Conservation (phyloP, 108 stramenopile genomes). For the Cyclotella baltica region DNA sequence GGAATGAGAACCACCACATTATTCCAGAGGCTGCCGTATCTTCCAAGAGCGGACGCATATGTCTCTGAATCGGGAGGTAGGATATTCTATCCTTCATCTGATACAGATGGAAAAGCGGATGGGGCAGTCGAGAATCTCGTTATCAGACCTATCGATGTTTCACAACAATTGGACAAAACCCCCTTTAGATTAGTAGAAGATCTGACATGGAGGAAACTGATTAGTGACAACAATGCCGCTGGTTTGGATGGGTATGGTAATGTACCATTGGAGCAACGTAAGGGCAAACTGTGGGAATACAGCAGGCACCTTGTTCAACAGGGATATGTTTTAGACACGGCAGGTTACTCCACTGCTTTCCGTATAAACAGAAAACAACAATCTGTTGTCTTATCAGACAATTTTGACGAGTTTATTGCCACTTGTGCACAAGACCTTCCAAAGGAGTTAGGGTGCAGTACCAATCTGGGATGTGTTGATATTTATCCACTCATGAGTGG, state of each 20-base stretch:
- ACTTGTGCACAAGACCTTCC: slow-evolving; percentile 32
- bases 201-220: slow-evolving; percentile 56
- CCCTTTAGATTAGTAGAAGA: slow-evolving; percentile 79
- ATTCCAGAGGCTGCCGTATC: slow-evolving; percentile 73
- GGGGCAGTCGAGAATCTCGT: slow-evolving; percentile 25
- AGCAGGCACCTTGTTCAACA: slow-evolving; percentile 31
- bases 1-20: slow-evolving; percentile 87
- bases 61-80: slow-evolving; percentile 78
- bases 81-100: slow-evolving; percentile 70
- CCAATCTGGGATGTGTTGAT: slow-evolving; percentile 81
- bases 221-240: slow-evolving; percentile 42
- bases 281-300: slow-evolving; percentile 73
- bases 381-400: slow-evolving; percentile 27
- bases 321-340: slow-evolving; percentile 67
- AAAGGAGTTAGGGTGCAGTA: slow-evolving; percentile 53
- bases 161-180: slow-evolving; percentile 40
- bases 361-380: slow-evolving; percentile 79
- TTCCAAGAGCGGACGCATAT: slow-evolving; percentile 84
- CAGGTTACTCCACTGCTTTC: slow-evolving; percentile 79
- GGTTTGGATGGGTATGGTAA: slow-evolving; percentile 61
- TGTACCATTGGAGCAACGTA: slow-evolving; percentile 48
- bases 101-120: background rate
- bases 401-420: slow-evolving; percentile 32
- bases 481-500: slow-evolving; percentile 75
- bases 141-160: slow-evolving; percentile 44